These are phyloP conservation scores for Crotalaria pallida DNA, from an alignment of 306 rosid species.

Conservation along the genomic window DNA sequence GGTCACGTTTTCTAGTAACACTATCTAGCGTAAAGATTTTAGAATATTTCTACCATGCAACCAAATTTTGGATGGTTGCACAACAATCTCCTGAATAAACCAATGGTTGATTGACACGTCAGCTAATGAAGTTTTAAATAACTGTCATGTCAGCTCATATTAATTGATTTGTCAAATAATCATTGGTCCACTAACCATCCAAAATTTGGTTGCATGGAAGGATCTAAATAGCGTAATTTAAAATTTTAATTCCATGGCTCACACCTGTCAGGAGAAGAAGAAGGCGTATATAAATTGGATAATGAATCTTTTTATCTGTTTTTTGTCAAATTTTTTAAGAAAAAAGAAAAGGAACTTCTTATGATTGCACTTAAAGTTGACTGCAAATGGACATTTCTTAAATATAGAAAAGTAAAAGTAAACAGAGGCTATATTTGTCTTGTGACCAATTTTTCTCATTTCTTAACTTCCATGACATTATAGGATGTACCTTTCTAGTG, in stretches of 20 bases:
- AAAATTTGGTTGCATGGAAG: no score
- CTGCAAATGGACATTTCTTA: neutral
- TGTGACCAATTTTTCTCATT: neutral
- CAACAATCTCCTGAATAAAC: no score
- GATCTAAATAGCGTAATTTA: no score
- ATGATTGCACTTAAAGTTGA: slow-evolving; percentile 22
- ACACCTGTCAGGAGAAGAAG: neutral
- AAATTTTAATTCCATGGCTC: slow-evolving; percentile 17
- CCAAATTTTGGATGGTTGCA: no score
- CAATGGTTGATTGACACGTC: no score
- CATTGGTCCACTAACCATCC: no score
- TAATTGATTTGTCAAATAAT: no score
- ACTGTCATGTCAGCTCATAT: no score
- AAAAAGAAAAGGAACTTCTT: neutral
- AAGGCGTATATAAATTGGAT: slow-evolving; percentile 10
- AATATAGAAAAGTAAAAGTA: slow-evolving; percentile 2
- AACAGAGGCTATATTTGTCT: slow-evolving; percentile 14
- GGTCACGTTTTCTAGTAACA: no score
- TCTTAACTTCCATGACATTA: slow-evolving; percentile 13
- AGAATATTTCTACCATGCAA: no score
- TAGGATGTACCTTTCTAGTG: slow-evolving; percentile 23
- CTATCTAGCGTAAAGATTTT: no score
- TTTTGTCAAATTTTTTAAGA: neutral
- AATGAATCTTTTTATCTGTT: neutral
- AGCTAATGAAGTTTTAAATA: no score